Percentiles rank a stretch among this genome's conserved stretches.
phyloP scores from a whole-genome alignment of 1,139 yeast species.

The Lodderomyces orthopsilosis region DNA sequence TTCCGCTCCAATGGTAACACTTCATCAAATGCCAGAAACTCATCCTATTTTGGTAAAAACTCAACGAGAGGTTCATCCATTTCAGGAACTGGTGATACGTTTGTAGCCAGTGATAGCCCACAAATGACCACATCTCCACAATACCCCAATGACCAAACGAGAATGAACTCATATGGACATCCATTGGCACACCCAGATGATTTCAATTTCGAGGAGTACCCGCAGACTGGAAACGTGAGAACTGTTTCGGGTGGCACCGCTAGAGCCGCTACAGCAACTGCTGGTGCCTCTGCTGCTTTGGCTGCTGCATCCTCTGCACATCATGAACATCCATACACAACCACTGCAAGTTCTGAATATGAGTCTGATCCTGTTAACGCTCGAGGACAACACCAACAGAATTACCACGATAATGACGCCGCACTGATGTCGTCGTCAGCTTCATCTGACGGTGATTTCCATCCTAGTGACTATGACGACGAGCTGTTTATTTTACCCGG shows the following conservation, averaged over 20 bases:
- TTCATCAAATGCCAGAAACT: conserved; percentile 15
- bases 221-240: not conserved
- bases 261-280: not conserved
- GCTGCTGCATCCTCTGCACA: not conserved
- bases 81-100: conserved; percentile 1
- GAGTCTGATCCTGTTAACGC: not conserved
- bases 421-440: conserved; percentile 1
- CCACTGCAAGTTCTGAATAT: not conserved
- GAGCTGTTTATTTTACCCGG: conserved; percentile 13
- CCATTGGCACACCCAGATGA: conserved; percentile 16
- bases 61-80: conserved; percentile 9
- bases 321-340: not conserved
- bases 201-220: conserved; percentile 14
- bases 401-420: not conserved
- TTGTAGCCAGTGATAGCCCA: not conserved
- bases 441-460: conserved; percentile 12
- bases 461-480: conserved; percentile 15
- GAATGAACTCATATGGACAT: conserved; percentile 16
- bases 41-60: conserved; percentile 16
- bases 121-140: not conserved
- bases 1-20: conserved; percentile 21
- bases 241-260: not conserved
- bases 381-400: not conserved
- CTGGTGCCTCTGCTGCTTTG: not conserved
- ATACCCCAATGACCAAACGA: conserved; percentile 6